phyloP scores from a whole-genome alignment of 805 yeast species.

The Hanseniaspora osmophila region DNA sequence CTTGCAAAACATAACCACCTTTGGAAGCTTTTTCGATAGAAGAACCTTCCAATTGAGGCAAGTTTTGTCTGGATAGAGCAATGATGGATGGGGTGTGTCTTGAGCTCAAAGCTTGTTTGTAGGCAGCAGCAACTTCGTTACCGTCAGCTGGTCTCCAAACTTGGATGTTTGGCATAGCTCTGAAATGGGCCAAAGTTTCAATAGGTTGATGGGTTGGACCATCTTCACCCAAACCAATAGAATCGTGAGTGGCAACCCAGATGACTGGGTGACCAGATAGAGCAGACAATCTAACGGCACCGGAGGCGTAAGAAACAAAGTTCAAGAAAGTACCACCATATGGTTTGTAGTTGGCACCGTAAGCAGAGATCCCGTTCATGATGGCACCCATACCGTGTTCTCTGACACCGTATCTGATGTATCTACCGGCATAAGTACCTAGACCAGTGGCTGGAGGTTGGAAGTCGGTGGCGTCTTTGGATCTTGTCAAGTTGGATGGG shows the following conservation, averaged over 20 bases:
- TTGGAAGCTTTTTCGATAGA: slow-evolving; percentile 78
- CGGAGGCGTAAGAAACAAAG: slow-evolving; percentile 74
- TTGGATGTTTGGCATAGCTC: slow-evolving; percentile 69
- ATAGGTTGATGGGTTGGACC: slow-evolving; percentile 92
- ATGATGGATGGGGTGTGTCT: slow-evolving; percentile 56
- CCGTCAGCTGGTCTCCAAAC: slow-evolving; percentile 94
- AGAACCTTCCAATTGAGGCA: slow-evolving; percentile 89
- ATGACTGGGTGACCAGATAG: slow-evolving; percentile 69
- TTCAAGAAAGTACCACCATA: slow-evolving; percentile 97
- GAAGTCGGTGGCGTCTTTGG: slow-evolving; percentile 75
- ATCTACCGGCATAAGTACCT: slow-evolving; percentile 85
- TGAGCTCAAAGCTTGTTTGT: slow-evolving; percentile 48
- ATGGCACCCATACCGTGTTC: slow-evolving; percentile 99
- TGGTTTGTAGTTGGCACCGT: slow-evolving; percentile 67
- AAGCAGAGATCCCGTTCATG: slow-evolving; percentile 93
- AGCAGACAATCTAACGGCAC: slow-evolving; percentile 78
- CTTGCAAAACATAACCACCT: slow-evolving; percentile 81
- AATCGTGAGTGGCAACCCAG: slow-evolving; percentile 85
- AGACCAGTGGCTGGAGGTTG: slow-evolving; percentile 70
- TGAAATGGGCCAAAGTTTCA: slow-evolving; percentile 74
- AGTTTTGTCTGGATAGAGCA: slow-evolving; percentile 74
- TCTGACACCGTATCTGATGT: slow-evolving; percentile 95
- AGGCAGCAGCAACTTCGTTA: slow-evolving; percentile 78
- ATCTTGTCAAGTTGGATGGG: slow-evolving; percentile 89
- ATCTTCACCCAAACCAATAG: slow-evolving; percentile 84